A percentile compares a stretch with the other conserved stretches of the same genome.
Evolutionary conservation across 106 monocot genomes (phyloP).

Genomic region (Dioscorea dumetorum): DNA sequence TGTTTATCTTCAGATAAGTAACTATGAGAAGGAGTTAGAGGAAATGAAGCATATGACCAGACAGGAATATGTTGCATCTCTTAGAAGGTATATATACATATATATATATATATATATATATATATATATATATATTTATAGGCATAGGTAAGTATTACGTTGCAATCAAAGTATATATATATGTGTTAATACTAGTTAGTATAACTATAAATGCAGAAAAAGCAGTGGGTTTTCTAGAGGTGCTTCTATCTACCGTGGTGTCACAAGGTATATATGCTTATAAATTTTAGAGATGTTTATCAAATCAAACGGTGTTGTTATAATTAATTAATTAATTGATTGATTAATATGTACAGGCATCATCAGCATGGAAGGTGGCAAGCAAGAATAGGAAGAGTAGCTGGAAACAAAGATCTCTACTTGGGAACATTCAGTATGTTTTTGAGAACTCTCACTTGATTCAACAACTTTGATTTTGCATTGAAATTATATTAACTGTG

Average conservation of each 20-base stretch:
- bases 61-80: constrained; percentile 95
- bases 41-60: constrained; percentile 99
- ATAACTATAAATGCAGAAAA: constrained; percentile 49
- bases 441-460: neutral
- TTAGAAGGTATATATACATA: constrained; percentile 55
- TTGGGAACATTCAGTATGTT: constrained; percentile 95
- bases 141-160: no score
- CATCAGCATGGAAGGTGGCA: constrained; percentile 99
- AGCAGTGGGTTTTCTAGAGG: constrained; percentile 99
- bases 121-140: neutral
- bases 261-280: constrained; percentile 62
- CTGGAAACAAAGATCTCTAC: constrained; percentile 97
- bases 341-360: constrained; percentile 68
- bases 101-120: no score
- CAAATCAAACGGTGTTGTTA: neutral
- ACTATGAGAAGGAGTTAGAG: constrained; percentile 92
- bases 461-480: neutral
- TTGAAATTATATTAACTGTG: neutral
- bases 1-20: constrained; percentile 45
- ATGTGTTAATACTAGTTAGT: neutral
- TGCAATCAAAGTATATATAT: no score
- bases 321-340: neutral
- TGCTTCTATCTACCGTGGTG: constrained; percentile 93
- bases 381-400: constrained; percentile 95
- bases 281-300: neutral